Evolutionary conservation across 306 rosid genomes (phyloP).

Genomic region (Malus sylvestris): DNA sequence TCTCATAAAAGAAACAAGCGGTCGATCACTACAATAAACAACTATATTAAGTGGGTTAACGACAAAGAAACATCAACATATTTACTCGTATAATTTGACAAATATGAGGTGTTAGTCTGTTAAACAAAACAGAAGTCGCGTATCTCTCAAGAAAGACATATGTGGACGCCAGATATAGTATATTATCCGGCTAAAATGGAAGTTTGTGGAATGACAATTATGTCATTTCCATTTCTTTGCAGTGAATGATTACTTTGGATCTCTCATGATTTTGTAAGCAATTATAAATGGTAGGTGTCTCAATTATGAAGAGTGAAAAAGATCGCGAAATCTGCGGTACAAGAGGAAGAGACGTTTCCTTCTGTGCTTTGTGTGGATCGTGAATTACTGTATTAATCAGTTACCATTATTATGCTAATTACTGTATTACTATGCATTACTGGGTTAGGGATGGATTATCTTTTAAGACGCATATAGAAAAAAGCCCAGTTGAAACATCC

Average conservation of each 20-base stretch:
- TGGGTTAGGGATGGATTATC: neutral
- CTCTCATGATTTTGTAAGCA: neutral
- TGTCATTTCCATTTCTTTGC: no score
- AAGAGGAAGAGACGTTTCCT: neutral
- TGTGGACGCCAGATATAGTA: no score
- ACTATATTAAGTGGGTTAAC: neutral
- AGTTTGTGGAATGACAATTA: no score
- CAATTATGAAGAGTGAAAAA: neutral
- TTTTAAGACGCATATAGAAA: neutral
- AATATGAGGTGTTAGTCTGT: neutral
- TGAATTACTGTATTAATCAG: neutral
- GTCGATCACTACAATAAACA: neutral
- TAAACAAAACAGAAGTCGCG: fast-evolving
- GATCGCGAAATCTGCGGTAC: neutral
- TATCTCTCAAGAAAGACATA: no score
- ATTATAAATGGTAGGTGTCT: neutral
- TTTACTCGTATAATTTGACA: neutral
- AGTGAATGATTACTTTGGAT: neutral
- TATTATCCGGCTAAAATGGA: no score
- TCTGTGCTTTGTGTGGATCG: neutral
- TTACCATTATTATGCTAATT: neutral
- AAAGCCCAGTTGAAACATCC: neutral
- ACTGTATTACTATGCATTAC: neutral
- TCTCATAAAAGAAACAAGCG: no score
- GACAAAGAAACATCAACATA: neutral